These are phyloP conservation scores for Camellia granthamiana DNA, from an alignment of 148 eudicot species.

Conservation along the genomic window DNA sequence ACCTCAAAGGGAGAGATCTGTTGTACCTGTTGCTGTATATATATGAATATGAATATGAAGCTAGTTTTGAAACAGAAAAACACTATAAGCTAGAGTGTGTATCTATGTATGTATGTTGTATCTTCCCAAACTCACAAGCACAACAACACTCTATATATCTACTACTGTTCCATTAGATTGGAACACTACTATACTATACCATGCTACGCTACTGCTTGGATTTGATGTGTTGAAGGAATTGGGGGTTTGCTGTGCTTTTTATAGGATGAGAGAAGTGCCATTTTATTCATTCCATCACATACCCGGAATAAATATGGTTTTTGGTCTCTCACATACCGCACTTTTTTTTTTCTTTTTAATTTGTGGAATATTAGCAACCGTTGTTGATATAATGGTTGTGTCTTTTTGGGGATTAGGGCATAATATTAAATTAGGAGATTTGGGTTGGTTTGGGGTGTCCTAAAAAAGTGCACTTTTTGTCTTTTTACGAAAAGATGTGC, in stretches of 20 bases:
- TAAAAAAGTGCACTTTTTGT: no score
- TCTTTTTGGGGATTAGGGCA: no score
- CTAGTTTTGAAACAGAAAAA: neutral
- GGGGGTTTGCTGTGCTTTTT: constrained; percentile 8
- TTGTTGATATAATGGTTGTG: neutral
- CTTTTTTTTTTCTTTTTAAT: no score
- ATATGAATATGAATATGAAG: neutral
- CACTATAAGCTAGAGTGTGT: no score
- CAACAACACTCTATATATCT: no score
- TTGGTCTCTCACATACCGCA: neutral
- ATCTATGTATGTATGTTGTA: neutral
- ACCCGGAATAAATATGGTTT: neutral
- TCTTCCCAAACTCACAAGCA: neutral
- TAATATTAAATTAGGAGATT: no score
- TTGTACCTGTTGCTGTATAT: no score
- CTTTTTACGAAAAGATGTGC: no score
- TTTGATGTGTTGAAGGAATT: constrained; percentile 1
- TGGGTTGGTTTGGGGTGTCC: no score
- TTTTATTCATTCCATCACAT: neutral
- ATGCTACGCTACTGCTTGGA: neutral
- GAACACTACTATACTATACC: neutral
- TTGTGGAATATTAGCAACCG: no score
- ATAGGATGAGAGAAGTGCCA: constrained; percentile 1
- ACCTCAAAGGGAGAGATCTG: neutral
- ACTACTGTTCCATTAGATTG: constrained; percentile 12